A percentile compares a stretch with the other conserved stretches of the same genome.
phyloP scores from a whole-genome alignment of 441 rosid species.

The Erodium texanum region DNA sequence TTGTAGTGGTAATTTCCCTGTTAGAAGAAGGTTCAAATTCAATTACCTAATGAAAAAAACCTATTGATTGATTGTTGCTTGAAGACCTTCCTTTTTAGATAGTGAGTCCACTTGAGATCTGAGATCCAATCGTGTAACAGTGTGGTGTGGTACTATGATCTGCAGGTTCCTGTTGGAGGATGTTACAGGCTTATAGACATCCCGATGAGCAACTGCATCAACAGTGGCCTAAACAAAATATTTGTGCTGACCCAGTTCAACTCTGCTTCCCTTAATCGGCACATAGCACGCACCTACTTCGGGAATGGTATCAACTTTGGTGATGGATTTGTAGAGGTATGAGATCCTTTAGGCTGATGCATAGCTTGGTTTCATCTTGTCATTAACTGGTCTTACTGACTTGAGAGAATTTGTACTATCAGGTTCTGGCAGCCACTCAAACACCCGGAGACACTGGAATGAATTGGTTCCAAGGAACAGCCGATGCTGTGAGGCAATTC shows the following conservation, averaged over 20 bases:
- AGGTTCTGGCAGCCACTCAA: conserved; percentile 97
- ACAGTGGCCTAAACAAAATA: conserved; percentile 86
- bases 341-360: neutral
- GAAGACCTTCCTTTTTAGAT: too few species aligned
- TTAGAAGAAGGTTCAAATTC: neutral
- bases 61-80: too few species aligned
- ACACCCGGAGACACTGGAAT: conserved; percentile 84
- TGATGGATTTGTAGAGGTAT: conserved; percentile 94
- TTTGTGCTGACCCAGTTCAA: conserved; percentile 85
- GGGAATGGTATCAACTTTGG: conserved; percentile 87
- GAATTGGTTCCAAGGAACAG: conserved; percentile 97
- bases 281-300: conserved; percentile 75
- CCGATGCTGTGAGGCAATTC: conserved; percentile 94
- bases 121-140: neutral
- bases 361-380: neutral
- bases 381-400: neutral
- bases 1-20: neutral
- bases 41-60: too few species aligned
- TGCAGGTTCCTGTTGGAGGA: conserved; percentile 90
- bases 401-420: neutral
- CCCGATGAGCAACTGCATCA: conserved; percentile 94
- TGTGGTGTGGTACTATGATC: conserved; percentile 5
- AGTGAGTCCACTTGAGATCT: neutral
- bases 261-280: conserved; percentile 87
- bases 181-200: conserved; percentile 84